Percentiles rank a stretch among this genome's conserved stretches.
phyloP scores from a whole-genome alignment of 2,329 filamentous ascomycete species.

The Xylaria sp. region DNA sequence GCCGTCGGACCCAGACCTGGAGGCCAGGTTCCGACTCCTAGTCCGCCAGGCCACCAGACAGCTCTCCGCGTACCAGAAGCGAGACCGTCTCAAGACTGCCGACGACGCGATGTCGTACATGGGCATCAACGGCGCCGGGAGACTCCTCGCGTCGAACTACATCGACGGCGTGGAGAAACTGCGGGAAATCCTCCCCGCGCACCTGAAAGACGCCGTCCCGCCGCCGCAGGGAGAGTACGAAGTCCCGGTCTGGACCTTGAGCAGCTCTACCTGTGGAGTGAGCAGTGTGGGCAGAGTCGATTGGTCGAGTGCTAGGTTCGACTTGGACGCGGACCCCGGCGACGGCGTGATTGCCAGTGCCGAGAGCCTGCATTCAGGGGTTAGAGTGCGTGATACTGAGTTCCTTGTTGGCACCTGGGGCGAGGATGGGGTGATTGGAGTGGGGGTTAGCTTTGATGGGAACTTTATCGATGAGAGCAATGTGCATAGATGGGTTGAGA shows the following conservation, averaged over 20 bases:
- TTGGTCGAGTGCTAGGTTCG: constrained; percentile 28
- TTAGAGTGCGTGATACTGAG: constrained; percentile 33
- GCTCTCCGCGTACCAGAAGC: constrained; percentile 36
- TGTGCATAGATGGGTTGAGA: constrained; percentile 29
- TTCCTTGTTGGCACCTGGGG: constrained; percentile 35
- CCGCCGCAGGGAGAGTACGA: constrained; percentile 26
- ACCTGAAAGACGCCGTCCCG: constrained; percentile 14
- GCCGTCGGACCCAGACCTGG: constrained; percentile 31
- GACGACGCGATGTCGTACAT: constrained; percentile 28
- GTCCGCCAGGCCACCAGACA: constrained; percentile 36
- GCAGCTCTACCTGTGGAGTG: constrained; percentile 29
- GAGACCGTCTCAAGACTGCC: background rate
- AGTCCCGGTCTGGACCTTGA: constrained; percentile 16
- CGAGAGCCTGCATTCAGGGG: constrained; percentile 28
- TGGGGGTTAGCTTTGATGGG: constrained; percentile 36
- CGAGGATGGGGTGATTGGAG: constrained; percentile 31
- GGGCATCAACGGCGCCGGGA: constrained; percentile 31
- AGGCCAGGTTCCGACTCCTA: constrained; percentile 35
- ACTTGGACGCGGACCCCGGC: constrained; percentile 30
- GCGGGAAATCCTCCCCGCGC: constrained; percentile 23
- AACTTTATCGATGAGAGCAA: constrained; percentile 33
- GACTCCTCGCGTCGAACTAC: constrained; percentile 38
- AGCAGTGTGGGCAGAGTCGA: constrained; percentile 36
- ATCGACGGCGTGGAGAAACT: constrained; percentile 37
- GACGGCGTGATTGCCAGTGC: constrained; percentile 32